Conservation (phyloP, 257 asterid species). For the Thymus mandschuricus region DNA sequence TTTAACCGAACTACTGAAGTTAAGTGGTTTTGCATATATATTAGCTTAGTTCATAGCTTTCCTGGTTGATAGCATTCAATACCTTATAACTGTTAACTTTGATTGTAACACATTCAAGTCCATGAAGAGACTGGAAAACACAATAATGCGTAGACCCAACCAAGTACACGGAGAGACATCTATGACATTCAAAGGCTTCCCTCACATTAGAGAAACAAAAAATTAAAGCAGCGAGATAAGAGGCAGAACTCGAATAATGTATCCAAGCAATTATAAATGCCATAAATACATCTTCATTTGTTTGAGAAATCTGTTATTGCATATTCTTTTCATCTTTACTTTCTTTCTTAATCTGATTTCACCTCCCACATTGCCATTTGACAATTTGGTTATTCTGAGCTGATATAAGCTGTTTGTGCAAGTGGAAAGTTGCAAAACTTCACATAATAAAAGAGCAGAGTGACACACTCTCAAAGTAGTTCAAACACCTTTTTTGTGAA, state of each 20-base stretch:
- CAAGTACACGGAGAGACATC: too few species aligned
- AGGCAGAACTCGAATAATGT: neutral
- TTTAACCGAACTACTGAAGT: neutral
- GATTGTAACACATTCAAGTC: conserved; percentile 3
- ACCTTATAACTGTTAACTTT: neutral
- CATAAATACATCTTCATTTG: conserved; percentile 14
- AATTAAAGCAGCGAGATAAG: neutral
- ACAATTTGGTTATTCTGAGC: conserved; percentile 11
- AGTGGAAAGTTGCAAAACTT: conserved; percentile 1
- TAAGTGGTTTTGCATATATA: conserved; percentile 4
- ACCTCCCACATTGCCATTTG: conserved; percentile 24
- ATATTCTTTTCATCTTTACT: conserved; percentile 8
- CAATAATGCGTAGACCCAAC: too few species aligned
- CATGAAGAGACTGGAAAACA: neutral
- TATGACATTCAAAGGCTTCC: too few species aligned
- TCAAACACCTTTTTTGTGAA: conserved; percentile 67
- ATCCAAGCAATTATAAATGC: neutral
- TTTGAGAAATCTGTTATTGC: conserved; percentile 7
- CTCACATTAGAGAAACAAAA: neutral
- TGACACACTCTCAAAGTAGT: conserved; percentile 33
- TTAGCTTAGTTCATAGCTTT: conserved; percentile 11
- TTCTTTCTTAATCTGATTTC: neutral
- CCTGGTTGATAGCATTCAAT: neutral
- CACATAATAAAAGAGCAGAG: conserved; percentile 23
- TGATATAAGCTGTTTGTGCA: neutral